Base-by-base conservation (phyloP, 768 basidiomycete genomes). In the Boletus subcaerulescens region DNA sequence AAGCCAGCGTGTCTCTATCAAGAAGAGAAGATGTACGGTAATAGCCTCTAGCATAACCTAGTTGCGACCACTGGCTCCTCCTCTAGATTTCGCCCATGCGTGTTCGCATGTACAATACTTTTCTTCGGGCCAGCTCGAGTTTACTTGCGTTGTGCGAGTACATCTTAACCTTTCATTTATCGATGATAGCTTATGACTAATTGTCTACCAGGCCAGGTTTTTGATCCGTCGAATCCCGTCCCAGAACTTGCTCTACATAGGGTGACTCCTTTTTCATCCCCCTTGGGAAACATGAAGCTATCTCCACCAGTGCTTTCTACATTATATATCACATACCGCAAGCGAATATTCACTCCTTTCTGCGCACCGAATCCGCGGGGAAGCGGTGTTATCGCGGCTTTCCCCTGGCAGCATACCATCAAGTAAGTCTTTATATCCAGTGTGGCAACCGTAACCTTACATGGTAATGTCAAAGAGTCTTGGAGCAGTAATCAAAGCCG, bases 311-410 rank as follows among this genome's bases (percentile, higher is more conserved):
- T 44, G 44, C 33, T 39, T 45, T 17, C 47, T 36, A 24, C 35
- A 24, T 24, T 24, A 24, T 45, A 0, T 18, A 50, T 45, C 24
- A 11, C 41, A 36, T 43, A 33, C 40, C 22, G 41, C 45, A 38
- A 39, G 44, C 17, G 11, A 41, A 4, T 29, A 18, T 51, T 24
- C 29, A 41, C 39, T 31, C 15, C 38, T 48, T 33, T 24, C 42
- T 50, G 10, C 20, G 24, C 9, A 44, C 24, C 31, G 39, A 50
- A 55, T 33, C 52, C 38, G 51, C 55, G 52, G 65, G 47, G 39
- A 43, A 20, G 41, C n/a, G 59, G 58, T 41, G 44, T 53, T 49
- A 46, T 40, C 39, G 53, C 53, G 58, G 45, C 44, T 22, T 38
- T 4, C 15, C 40, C 42, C 53, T 26, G 24, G 20, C 45, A 32